Evolutionary conservation across 176 grass and related monocot species (phyloP).

Genomic region (Musa acuminata): DNA sequence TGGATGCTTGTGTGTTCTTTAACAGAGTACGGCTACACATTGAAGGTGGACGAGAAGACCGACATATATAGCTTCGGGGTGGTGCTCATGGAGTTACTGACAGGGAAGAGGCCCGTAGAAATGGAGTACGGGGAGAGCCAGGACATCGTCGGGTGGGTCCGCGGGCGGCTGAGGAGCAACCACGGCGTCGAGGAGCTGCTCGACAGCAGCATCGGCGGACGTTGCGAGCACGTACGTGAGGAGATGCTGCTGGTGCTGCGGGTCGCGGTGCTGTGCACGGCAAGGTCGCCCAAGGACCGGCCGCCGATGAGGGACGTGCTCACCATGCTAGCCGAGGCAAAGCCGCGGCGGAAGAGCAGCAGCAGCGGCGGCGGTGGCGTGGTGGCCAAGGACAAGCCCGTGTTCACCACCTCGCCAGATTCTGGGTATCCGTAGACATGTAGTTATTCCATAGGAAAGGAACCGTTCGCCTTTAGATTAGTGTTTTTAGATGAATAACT

Average conservation of each 20-base stretch:
- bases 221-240: constrained; percentile 68
- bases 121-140: constrained; percentile 62
- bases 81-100: constrained; percentile 88
- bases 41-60: constrained; percentile 91
- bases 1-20: not conserved
- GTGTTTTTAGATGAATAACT: too few species aligned
- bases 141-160: constrained; percentile 80
- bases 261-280: constrained; percentile 76
- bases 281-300: constrained; percentile 76
- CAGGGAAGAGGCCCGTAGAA: constrained; percentile 63
- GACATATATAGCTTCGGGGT: constrained; percentile 97
- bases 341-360: constrained; percentile 83
- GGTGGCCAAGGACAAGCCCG: constrained; percentile 78
- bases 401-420: constrained; percentile 79
- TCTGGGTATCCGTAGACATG: constrained; percentile 26
- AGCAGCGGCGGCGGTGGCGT: constrained; percentile 29
- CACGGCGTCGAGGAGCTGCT: constrained; percentile 65
- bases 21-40: constrained; percentile 83
- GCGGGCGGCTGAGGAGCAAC: constrained; percentile 53
- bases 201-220: constrained; percentile 47
- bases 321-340: constrained; percentile 86
- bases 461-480: too few species aligned
- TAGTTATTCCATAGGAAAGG: too few species aligned
- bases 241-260: constrained; percentile 92
- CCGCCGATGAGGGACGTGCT: constrained; percentile 88